Evolutionary conservation across 139 green algal genomes (phyloP), one percentile per base, ranked within the genome.

Genomic region (Coelastrella sp.): DNA sequence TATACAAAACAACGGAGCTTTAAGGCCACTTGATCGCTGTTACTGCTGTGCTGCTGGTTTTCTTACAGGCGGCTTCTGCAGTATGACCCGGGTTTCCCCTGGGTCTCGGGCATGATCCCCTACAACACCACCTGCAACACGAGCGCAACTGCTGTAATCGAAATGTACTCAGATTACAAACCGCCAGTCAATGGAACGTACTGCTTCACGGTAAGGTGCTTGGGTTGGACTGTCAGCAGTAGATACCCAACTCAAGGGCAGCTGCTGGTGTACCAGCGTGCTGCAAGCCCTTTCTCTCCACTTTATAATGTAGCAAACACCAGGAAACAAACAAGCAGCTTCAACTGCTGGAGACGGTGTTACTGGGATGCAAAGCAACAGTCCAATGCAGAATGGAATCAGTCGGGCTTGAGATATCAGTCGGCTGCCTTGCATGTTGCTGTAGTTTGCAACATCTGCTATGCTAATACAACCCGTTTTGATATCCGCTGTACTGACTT

Each of bases 51-150:
- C 72, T 25, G 15, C 17, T 78, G 72, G 8, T 35, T 12, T 27
- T 78, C 14, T 19, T 78, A 7, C 72, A 49, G 72, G 20, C 72
- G 72, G 4, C 72, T 27, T 4, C 49, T 78, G 15, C 72, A 78
- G 20, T 78, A 49, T 78, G 72, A 78, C 72, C 72, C 72, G 20
- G 74, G 74, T 15, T 81, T 81, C 56, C 74, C 74, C 35, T 81
- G 74, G 74, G 10, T 27, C 4, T 17, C 74, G 0, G n/a, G 10
- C n/a, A 17, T 35, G 14, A 81, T 12, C n/a, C 74, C 25, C 7
- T 81, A 35, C 24, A 81, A 81, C 74, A 81, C 8, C n/a, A 81
- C 74, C n/a, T 27, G 74, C 74, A 81, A 84, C 78, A 66, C 35
- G 27, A 66, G 73, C 19, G 73, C 73, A 15, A 49, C 73, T 14